Percentiles rank a stretch among this genome's conserved stretches.
Conservation (phyloP, 2,329 filamentous ascomycete genomes). For the Pseudogymnoascus sp. region DNA sequence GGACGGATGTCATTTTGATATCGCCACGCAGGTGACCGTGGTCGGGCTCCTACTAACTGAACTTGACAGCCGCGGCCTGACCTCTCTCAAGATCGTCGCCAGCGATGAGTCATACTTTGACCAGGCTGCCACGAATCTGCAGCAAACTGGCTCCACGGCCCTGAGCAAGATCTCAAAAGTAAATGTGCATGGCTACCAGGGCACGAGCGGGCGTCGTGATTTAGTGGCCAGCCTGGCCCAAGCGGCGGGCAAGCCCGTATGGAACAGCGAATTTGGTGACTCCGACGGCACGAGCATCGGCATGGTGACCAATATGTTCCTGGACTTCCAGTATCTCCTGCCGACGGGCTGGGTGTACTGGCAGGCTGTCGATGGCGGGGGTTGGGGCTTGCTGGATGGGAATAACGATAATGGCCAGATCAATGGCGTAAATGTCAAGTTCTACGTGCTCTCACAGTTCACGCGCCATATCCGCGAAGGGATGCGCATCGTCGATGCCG, state of each 20-base stretch:
- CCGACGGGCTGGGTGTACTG: conserved; percentile 39
- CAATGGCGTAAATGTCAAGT: conserved; percentile 31
- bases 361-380: conserved; percentile 35
- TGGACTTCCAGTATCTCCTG: conserved; percentile 35
- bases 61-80: conserved; percentile 31
- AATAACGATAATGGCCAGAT: conserved; percentile 32
- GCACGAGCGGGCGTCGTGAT: conserved; percentile 29
- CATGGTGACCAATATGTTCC: conserved; percentile 33
- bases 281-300: conserved; percentile 24
- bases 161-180: conserved; percentile 29
- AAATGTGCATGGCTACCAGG: conserved; percentile 40
- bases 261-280: conserved; percentile 40
- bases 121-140: conserved; percentile 30
- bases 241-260: conserved; percentile 28
- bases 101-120: conserved; percentile 38
- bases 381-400: conserved; percentile 36
- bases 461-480: conserved; percentile 35
- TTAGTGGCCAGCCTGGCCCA: conserved; percentile 28
- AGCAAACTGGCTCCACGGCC: conserved; percentile 25
- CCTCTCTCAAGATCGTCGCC: conserved; percentile 30
- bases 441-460: conserved; percentile 36
- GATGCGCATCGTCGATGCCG: conserved; percentile 34
- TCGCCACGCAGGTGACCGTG: conserved; percentile 31
- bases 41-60: conserved; percentile 29
- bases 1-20: conserved; percentile 40